Conservation (phyloP, 768 basidiomycete species). For the Podaxis carcinomalis region DNA sequence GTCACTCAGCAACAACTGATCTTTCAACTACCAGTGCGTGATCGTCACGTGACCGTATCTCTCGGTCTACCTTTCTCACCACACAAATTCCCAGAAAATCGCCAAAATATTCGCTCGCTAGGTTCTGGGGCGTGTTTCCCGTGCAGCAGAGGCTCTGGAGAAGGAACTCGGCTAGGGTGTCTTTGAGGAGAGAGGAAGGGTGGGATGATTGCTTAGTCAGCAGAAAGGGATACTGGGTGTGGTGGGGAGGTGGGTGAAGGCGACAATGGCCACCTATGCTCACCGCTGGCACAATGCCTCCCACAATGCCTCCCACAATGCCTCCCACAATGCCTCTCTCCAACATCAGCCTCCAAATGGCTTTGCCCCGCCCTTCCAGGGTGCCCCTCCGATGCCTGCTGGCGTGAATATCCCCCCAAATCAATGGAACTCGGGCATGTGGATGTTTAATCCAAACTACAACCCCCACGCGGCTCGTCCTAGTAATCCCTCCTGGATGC, state of each 20-base stretch:
- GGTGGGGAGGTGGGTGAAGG: background rate
- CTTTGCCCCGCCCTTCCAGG: constrained; percentile 33
- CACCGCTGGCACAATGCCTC: constrained; percentile 1
- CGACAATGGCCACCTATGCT: constrained; percentile 4
- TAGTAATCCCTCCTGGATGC: constrained; percentile 30
- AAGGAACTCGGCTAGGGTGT: too few relatives aligned
- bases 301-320: too few relatives aligned
- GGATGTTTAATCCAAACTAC: constrained; percentile 47
- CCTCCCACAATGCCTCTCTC: background rate
- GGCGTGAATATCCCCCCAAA: constrained; percentile 38
- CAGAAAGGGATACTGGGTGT: background rate
- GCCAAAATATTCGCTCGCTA: background rate
- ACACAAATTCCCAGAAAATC: background rate
- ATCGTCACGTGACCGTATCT: constrained; percentile 20
- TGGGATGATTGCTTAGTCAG: background rate
- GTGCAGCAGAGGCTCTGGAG: too few relatives aligned
- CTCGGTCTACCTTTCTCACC: background rate
- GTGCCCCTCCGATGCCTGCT: constrained; percentile 54
- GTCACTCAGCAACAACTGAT: too few relatives aligned
- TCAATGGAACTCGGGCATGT: constrained; percentile 50
- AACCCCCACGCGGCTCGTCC: constrained; percentile 24
- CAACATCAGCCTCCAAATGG: constrained; percentile 5
- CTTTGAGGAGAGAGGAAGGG: too few relatives aligned
- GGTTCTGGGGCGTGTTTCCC: too few relatives aligned
- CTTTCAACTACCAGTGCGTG: constrained; percentile 11